Evolutionary conservation across 2,329 filamentous ascomycete genomes (phyloP), one percentile per base, ranked within the genome.

Genomic region (Dactylellina leptospora): DNA sequence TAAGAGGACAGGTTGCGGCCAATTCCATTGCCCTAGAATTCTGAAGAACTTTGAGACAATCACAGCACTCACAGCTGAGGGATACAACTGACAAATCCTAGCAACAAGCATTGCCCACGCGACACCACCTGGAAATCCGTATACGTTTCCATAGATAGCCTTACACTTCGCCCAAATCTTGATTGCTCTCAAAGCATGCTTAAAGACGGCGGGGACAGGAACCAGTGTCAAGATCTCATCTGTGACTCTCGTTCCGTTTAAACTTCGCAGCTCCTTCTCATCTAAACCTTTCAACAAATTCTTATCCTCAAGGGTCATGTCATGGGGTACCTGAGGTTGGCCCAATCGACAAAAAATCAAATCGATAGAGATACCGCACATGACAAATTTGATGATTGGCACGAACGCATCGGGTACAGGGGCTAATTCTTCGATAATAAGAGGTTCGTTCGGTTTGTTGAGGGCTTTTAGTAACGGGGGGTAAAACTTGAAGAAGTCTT

Each of bases 31-130:
- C 75, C 87, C 87, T 82, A 97, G 92, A 75, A 99, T 89, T 76
- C 90, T 85, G 81, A 97, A 99, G 83, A 99, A 97, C 79, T 96
- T 97, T 78, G 88, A 86, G 40, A 99, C 89, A 62, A 99, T 89
- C 22, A 92, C 90, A 0, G 93, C 91, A 16, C 91, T 90, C 6
- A 92, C 91, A 4, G 95, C 95, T 78, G 92, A 92, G 11, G 95
- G 95, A 77, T 97, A 99, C 13, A 99, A 85, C 80, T 99, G 95
- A 80, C 95, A 97, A 42, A 97, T 91, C 74, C 95, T 87, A 55
- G 95, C 95, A 25, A 97, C 93, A 78, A 99, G 85, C 90, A 99
- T 97, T 10, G 93, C 95, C 92, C 93, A 99, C 3, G 95, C 95
- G 40, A 99, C 93, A 81, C 95, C 95, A 76, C 95, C 95, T 1